Evolutionary conservation across 805 yeast species (phyloP).

Genomic region (Diddensiella santjacobensis): DNA sequence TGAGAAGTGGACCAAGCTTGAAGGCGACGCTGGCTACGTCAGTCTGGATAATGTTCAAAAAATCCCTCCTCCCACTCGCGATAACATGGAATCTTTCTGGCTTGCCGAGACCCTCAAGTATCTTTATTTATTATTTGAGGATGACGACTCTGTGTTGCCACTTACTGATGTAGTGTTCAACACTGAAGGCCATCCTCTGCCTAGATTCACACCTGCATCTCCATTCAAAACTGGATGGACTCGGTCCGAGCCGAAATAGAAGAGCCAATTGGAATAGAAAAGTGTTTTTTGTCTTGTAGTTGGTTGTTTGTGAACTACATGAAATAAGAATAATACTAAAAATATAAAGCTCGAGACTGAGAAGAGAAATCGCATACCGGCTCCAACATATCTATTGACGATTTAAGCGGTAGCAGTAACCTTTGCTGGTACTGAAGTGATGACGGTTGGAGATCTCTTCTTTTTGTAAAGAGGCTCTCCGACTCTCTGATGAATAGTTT

Average conservation of each 20-base stretch:
- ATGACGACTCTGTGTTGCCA: conserved; percentile 53
- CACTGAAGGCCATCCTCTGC: conserved; percentile 93
- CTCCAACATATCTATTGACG: neutral
- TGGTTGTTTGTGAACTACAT: no score
- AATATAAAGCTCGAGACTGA: no score
- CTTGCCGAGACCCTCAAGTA: conserved; percentile 89
- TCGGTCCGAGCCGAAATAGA: conserved; percentile 7
- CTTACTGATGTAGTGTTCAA: conserved; percentile 71
- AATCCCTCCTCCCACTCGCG: conserved; percentile 50
- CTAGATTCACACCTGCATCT: conserved; percentile 54
- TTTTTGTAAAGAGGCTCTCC: conserved; percentile 3
- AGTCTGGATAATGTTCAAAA: conserved; percentile 63
- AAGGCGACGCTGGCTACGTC: conserved; percentile 50
- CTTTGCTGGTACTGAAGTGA: neutral
- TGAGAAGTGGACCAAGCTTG: conserved; percentile 52
- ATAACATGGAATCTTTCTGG: conserved; percentile 92
- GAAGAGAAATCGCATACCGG: no score
- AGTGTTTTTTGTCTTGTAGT: no score
- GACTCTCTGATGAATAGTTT: neutral
- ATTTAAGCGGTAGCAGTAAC: neutral
- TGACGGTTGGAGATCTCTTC: conserved; percentile 1
- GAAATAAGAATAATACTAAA: no score
- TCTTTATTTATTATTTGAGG: conserved; percentile 73
- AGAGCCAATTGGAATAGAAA: no score
- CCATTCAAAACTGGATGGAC: conserved; percentile 60